phyloP scores from a whole-genome alignment of 768 basidiomycete species.

The Gloeophyllum trabeum region DNA sequence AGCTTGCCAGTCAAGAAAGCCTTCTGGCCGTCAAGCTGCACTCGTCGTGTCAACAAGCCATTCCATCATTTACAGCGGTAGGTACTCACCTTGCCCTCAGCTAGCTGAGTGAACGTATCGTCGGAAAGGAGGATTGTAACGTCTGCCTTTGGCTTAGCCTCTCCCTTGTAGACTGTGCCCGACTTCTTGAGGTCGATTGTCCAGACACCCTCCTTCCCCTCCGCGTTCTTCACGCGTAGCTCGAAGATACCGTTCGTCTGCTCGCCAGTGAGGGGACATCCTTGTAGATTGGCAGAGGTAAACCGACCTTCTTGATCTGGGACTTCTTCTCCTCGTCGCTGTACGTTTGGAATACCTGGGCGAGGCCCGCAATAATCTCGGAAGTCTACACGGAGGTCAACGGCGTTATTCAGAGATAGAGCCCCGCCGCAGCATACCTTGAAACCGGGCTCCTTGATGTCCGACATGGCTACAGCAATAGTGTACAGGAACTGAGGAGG shows the following conservation, averaged over 20 bases:
- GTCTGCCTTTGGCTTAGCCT: constrained; percentile 62
- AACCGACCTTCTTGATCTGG: constrained; percentile 63
- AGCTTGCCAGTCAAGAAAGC: constrained; percentile 94
- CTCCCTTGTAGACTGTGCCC: constrained; percentile 66
- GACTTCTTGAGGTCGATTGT: constrained; percentile 90
- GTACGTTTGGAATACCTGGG: constrained; percentile 37
- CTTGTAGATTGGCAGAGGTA: not conserved
- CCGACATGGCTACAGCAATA: constrained; percentile 55
- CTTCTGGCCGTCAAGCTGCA: constrained; percentile 79
- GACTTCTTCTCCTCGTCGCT: constrained; percentile 52
- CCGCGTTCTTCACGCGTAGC: constrained; percentile 63
- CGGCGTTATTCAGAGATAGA: not conserved
- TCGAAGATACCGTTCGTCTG: constrained; percentile 88
- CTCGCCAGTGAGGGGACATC: not conserved
- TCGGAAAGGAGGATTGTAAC: constrained; percentile 74
- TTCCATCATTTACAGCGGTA: not conserved
- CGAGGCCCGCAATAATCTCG: constrained; percentile 45
- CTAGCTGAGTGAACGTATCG: constrained; percentile 62
- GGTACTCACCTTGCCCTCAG: constrained; percentile 52
- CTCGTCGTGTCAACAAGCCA: not conserved
- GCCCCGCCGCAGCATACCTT: constrained; percentile 29
- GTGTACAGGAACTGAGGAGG: too few relatives aligned
- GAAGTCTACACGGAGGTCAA: constrained; percentile 38
- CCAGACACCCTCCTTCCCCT: constrained; percentile 68
- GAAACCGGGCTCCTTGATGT: constrained; percentile 68